Base-by-base conservation (phyloP, 2,329 filamentous ascomycete species). In the Xylaria multiplex region DNA sequence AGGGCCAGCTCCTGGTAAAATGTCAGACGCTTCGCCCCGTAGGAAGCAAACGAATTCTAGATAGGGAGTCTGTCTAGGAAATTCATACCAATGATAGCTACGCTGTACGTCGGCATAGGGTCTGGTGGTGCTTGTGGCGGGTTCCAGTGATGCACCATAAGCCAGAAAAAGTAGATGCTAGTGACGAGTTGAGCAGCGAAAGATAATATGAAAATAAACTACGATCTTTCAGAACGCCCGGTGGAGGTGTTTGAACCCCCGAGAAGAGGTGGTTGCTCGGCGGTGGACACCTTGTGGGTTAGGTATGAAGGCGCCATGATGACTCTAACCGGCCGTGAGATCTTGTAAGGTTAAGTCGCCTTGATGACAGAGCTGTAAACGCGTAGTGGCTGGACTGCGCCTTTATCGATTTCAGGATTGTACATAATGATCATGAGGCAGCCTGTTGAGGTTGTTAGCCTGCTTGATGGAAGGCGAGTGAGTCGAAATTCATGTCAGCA, bases 221-320 rank as follows among this genome's bases (percentile, higher is more conserved):
- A 35, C 2, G 32, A 11, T 11, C 32, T 2, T 7, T 24, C 13
- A 35, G 11, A 2, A 24, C 52, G 35, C 37, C 32, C 32, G 32
- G 9, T 35, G 9, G 32, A 11, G 32, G 32, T 2, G 32, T 11
- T 35, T 11, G 9, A 35, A 35, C 9, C 9, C 32, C 32, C 9
- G 32, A 35, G 32, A 11, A 60, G 40, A 22, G 58, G 58, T 35
- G 22, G 24, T 43, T 37, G 37, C 27, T 60, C 58, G 9, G 30
- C 19, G 22, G 48, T 24, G 35, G 46, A 9, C 6, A 35, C 49
- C 19, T 49, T 49, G 13, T 11, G 27, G 24, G 16, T 35, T 19
- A 35, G n/a, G 32, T 42, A 11, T 8, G 32, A 7, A 32, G 35
- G 37, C 14, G 16, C 22, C 48, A 27, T 40, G 37, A 5, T 16